phyloP scores from a whole-genome alignment of 129 eudicot genomes.

The Glebionis coronaria region DNA sequence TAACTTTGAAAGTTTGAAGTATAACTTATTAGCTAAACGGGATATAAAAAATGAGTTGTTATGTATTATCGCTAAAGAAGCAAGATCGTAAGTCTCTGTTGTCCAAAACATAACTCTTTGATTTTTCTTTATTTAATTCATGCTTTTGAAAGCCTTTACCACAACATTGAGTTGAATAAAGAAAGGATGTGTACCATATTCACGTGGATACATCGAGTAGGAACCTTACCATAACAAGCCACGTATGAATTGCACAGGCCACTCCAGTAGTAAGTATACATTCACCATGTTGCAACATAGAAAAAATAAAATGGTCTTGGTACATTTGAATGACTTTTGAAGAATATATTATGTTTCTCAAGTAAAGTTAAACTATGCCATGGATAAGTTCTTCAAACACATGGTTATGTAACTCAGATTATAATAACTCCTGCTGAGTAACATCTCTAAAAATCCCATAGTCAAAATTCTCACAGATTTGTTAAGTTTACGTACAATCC shows the following conservation, averaged over 20 bases:
- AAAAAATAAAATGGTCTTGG: constrained; percentile 11
- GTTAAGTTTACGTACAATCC: not conserved
- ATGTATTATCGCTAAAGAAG: too few relatives aligned
- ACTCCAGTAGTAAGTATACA: constrained; percentile 78
- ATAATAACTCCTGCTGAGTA: constrained; percentile 7
- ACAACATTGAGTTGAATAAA: not conserved
- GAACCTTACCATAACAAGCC: constrained; percentile 73
- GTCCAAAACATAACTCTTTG: too few relatives aligned
- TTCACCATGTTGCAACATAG: constrained; percentile 82
- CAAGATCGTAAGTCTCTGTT: too few relatives aligned
- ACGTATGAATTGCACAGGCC: constrained; percentile 81
- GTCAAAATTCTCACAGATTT: not conserved
- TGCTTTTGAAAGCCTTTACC: too few relatives aligned
- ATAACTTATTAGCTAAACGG: too few relatives aligned
- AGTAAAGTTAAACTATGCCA: not conserved
- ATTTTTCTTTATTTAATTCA: too few relatives aligned
- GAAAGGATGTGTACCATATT: not conserved
- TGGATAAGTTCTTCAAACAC: not conserved
- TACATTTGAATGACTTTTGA: not conserved
- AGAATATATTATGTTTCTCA: constrained; percentile 6
- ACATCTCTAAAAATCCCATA: not conserved
- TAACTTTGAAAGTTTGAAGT: too few relatives aligned
- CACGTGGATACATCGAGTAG: not conserved
- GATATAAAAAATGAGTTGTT: too few relatives aligned
- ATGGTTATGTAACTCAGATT: constrained; percentile 4